These are phyloP conservation scores for Nemania sp. DNA, from an alignment of 2,329 filamentous ascomycete species.

Conservation along the genomic window DNA sequence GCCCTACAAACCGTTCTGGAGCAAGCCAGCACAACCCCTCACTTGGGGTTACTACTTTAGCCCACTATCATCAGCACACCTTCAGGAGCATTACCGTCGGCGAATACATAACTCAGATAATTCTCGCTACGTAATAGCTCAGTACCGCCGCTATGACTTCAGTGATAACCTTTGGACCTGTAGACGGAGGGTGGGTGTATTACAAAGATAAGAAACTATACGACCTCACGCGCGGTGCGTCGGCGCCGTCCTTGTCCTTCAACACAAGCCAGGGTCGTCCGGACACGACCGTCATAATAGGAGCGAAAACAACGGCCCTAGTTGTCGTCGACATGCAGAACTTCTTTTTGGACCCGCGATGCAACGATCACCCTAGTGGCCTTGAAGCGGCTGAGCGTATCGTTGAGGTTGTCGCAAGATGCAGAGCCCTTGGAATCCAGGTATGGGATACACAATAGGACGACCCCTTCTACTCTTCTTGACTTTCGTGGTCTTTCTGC, in stretches of 20 bases:
- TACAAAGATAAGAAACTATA: slow-evolving; percentile 35
- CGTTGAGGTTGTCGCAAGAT: slow-evolving; percentile 49
- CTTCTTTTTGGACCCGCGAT: slow-evolving; percentile 52
- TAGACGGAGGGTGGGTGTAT: slow-evolving; percentile 41
- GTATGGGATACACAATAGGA: slow-evolving; percentile 30
- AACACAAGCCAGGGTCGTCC: slow-evolving; percentile 37
- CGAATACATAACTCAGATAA: background rate
- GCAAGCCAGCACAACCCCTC: background rate
- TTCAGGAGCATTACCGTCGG: background rate
- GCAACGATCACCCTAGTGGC: slow-evolving; percentile 47
- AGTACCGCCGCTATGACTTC: background rate
- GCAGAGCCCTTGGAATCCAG: slow-evolving; percentile 54
- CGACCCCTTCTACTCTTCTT: background rate
- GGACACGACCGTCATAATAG: slow-evolving; percentile 44
- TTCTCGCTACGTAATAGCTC: background rate
- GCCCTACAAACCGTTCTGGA: too few species aligned
- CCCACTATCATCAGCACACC: background rate
- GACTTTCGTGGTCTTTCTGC: background rate
- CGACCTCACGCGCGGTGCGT: slow-evolving; percentile 33
- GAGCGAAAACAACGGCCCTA: slow-evolving; percentile 49
- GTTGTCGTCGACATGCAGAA: slow-evolving; percentile 60
- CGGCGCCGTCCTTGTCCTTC: slow-evolving; percentile 29
- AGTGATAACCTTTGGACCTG: slow-evolving; percentile 37
- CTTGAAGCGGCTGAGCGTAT: slow-evolving; percentile 48
- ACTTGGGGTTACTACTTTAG: background rate